Percentiles rank a stretch among this genome's conserved stretches.
These are phyloP conservation scores for Amniculicola lignicola DNA, from an alignment of 495 filamentous ascomycete genomes.

Conservation along the genomic window DNA sequence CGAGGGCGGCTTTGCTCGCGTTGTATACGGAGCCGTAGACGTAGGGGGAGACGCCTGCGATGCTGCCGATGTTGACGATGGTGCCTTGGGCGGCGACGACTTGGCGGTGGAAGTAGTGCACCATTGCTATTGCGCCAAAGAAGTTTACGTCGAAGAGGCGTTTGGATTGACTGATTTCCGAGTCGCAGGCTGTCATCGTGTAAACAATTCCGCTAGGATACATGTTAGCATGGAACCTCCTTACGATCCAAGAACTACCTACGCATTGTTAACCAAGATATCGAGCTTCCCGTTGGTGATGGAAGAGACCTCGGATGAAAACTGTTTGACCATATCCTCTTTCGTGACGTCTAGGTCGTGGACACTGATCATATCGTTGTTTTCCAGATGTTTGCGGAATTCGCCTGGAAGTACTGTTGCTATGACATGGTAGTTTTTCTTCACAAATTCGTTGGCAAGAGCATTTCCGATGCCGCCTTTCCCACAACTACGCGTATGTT, in stretches of 20 bases:
- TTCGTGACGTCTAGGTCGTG: neutral
- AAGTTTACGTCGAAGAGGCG: neutral
- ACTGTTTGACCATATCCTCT: neutral
- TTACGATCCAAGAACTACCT: neutral
- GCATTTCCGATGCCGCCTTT: neutral
- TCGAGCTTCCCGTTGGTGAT: neutral
- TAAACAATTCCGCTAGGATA: neutral
- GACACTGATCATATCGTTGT: neutral
- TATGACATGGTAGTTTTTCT: neutral
- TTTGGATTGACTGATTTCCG: neutral
- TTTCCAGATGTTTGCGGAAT: neutral
- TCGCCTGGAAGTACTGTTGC: neutral
- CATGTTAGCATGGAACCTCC: neutral
- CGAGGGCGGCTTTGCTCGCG: neutral
- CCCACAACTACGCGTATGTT: neutral
- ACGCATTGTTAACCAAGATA: neutral
- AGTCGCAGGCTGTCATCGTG: neutral
- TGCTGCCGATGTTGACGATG: neutral
- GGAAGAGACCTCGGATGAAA: neutral
- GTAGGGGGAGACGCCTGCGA: neutral
- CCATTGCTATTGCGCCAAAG: neutral
- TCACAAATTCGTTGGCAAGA: neutral
- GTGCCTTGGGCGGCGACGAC: neutral
- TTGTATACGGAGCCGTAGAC: neutral
- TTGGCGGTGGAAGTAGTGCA: neutral